phyloP scores from a whole-genome alignment of 345 rosid species.

The Arabis alpina region DNA sequence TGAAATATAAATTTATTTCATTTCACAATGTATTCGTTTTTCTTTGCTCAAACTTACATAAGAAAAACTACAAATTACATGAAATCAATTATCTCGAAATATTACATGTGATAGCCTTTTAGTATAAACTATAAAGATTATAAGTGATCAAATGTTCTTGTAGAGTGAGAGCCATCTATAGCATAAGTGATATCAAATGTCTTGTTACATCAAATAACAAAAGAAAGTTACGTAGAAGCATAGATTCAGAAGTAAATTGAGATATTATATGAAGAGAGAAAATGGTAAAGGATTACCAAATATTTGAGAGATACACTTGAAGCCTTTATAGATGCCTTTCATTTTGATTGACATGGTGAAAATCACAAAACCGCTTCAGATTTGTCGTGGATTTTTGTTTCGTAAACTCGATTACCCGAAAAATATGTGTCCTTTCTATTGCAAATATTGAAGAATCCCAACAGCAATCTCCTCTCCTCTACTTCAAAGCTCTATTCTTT shows the following conservation, averaged over 20 bases:
- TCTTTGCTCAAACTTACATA: slow-evolving; percentile 6
- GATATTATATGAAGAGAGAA: neutral
- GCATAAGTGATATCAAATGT: no score
- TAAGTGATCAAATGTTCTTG: neutral
- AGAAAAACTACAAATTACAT: slow-evolving; percentile 16
- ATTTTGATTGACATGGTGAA: slow-evolving; percentile 71
- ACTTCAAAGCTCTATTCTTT: neutral
- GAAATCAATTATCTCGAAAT: neutral
- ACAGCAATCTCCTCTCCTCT: slow-evolving; percentile 22
- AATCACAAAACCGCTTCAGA: slow-evolving; percentile 26
- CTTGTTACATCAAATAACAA: no score
- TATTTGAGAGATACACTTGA: slow-evolving; percentile 84
- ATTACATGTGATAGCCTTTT: neutral
- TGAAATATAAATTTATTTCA: slow-evolving; percentile 4
- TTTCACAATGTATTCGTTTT: neutral
- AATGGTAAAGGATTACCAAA: slow-evolving; percentile 55
- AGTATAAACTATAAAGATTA: neutral
- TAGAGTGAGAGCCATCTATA: no score
- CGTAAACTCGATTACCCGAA: slow-evolving; percentile 5
- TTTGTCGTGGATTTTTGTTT: slow-evolving; percentile 1
- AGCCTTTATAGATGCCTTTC: slow-evolving; percentile 85
- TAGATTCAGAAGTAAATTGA: neutral
- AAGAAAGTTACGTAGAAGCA: neutral
- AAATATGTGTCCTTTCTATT: slow-evolving; percentile 4
- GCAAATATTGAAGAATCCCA: slow-evolving; percentile 23